Percentiles rank a stretch among this genome's conserved stretches.
These are phyloP conservation scores for Chalaropsis thielavioides DNA, from an alignment of 2,329 filamentous ascomycete species.

Conservation along the genomic window DNA sequence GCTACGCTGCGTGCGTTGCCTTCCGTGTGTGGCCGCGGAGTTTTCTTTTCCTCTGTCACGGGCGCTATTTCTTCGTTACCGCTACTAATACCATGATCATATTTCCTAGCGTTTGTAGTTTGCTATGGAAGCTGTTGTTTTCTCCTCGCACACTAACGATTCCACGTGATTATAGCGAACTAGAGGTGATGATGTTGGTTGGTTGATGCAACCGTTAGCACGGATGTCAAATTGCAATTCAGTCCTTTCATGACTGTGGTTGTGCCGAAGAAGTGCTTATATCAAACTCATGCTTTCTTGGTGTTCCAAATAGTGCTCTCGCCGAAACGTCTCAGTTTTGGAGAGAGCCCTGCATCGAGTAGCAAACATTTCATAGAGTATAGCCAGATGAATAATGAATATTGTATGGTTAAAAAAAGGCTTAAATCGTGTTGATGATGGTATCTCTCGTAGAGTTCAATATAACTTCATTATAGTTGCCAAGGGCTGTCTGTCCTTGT, in stretches of 20 bases:
- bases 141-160: not conserved
- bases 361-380: slow-evolving; percentile 8
- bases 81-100: slow-evolving; percentile 19
- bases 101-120: not conserved
- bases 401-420: not conserved
- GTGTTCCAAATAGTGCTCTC: not conserved
- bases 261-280: slow-evolving; percentile 99
- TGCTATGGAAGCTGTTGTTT: not conserved
- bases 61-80: not conserved
- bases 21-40: not conserved
- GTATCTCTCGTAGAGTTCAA: not conserved
- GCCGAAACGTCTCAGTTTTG: not conserved
- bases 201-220: slow-evolving; percentile 41
- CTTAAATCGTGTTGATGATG: no score
- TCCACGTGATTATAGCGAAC: not conserved
- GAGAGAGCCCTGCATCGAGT: slow-evolving; percentile 5
- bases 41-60: not conserved
- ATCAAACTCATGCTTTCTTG: slow-evolving; percentile 33
- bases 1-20: not conserved
- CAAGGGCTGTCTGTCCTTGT: no score
- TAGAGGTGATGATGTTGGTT: not conserved
- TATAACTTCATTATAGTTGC: not conserved
- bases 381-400: not conserved
- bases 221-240: slow-evolving; percentile 99
- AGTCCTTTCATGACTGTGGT: slow-evolving; percentile 70